phyloP scores from a whole-genome alignment of 2,329 filamentous ascomycete species.

The Ophiosphaerella narmari region DNA sequence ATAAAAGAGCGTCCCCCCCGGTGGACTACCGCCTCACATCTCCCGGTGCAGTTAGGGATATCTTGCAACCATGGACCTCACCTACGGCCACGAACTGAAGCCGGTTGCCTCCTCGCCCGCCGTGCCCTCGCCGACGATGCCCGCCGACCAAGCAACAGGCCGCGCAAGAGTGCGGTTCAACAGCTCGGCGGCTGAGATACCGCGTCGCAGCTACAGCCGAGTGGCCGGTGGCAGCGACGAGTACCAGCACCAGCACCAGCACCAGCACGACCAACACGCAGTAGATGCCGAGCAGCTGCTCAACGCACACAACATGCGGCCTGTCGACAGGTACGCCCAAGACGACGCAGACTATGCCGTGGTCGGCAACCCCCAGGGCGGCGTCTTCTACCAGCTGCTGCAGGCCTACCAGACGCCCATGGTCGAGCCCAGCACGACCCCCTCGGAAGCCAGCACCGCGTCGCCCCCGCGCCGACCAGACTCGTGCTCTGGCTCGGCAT shows the following conservation, averaged over 20 bases:
- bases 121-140: slow-evolving; percentile 12
- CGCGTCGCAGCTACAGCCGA: slow-evolving; percentile 16
- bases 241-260: slow-evolving; percentile 5
- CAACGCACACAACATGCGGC: slow-evolving; percentile 18
- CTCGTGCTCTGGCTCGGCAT: slow-evolving; percentile 18
- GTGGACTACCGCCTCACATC: no score
- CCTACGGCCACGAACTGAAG: slow-evolving; percentile 16
- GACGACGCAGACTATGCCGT: slow-evolving; percentile 30
- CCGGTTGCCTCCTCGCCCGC: not conserved
- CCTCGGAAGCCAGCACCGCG: slow-evolving; percentile 21
- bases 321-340: not conserved
- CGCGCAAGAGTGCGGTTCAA: slow-evolving; percentile 33
- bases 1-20: no score
- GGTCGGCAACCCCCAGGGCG: slow-evolving; percentile 33
- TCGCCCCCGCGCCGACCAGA: not conserved
- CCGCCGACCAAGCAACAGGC: slow-evolving; percentile 15
- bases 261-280: slow-evolving; percentile 12
- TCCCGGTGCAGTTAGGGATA: no score
- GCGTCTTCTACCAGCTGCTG: slow-evolving; percentile 39
- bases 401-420: slow-evolving; percentile 37
- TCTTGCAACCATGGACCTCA: not conserved
- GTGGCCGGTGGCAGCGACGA: slow-evolving; percentile 13
- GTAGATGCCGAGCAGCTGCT: slow-evolving; percentile 29
- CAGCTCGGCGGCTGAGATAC: slow-evolving; percentile 31
- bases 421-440: slow-evolving; percentile 13